Base-by-base conservation (phyloP, 768 basidiomycete genomes). In the Naganishia onofrii region DNA sequence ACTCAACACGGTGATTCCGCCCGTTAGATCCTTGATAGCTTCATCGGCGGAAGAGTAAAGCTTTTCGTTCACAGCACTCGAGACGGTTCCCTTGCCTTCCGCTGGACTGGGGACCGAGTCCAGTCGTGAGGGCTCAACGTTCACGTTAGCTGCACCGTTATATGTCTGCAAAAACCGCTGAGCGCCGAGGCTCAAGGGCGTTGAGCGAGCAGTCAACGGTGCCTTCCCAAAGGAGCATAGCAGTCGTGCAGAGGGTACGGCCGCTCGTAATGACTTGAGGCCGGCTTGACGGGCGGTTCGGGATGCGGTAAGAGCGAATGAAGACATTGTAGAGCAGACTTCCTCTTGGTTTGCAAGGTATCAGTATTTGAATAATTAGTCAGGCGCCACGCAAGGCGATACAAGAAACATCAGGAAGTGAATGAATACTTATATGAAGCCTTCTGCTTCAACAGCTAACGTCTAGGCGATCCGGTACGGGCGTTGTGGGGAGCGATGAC, bases 1-100 rank as follows among this genome's bases (percentile, higher is more conserved):
- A 48, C 73, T 74, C 23, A 77, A 53, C 15, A 79, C 52, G 21
- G 75, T 51, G 28, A 66, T 68, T 3, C 76, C 78, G 32, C 67
- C 66, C 73, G 76, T 77, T 13, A 79, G 34, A 67, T 77, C 78
- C 67, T 70, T 70, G 46, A 79, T 73, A 15, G 78, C 78, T 54
- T 74, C 71, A 44, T 76, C 71, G 7, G 70, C 73, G 21, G 57
- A 51, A 17, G 52, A 53, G 67, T 68, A 76, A 5, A 76, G 67
- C 63, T 76, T 76, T 10, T 48, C 71, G 28, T 51, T 65, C 1
- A 55, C 65, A 31, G n/a, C 42, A 34, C 46, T 52, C 26, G 68
- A 57, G 19, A 69, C 68, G 13, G 3, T 4, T 29, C 56, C 68
- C 44, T 42, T 53, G 1, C 48, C 70, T 44, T 70, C 70, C 5